Base-by-base conservation (phyloP, 805 yeast genomes). In the Pichia heedii region DNA sequence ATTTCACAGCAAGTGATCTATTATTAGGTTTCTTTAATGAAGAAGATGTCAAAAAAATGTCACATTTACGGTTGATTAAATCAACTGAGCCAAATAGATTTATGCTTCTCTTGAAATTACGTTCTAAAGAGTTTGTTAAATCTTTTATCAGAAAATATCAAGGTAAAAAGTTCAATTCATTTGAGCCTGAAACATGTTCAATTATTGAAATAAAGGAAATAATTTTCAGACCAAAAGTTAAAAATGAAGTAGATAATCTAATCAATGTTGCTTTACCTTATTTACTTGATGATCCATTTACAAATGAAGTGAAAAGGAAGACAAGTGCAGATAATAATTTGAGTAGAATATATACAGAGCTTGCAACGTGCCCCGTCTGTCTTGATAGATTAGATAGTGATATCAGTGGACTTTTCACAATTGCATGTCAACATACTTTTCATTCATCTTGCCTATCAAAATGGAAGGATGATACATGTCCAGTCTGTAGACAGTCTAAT, bases 281-380 rank as follows among this genome's bases (percentile, higher is more conserved):
- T 55, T 58, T 84, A 26, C 59, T 83, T 44, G 75, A 73, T 33
- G 94, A 84, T 54, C 90, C 94, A 2, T 84, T 84, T 53, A 82
- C 89, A 0, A 51, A 22, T 37, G 22, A 36, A 10, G 13, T 9
- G 13, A 20, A 42, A 8, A 22, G n/a, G 6, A 34, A 21, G 15
- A 18, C 12, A 8, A 36, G 22, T 6, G 18, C 34, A 8, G 16
- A 36, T 4, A 27, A 36, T 26, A 18, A 43, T 54, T 16, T 54
- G 65, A 5, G 62, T 71, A 22, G 43, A 16, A 21, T 8, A 10
- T 50, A 52, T 26, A 39, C 56, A 3, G 96, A 88, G 58, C 67
- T 88, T 26, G 96, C 97, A 0, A 84, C 93, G 0, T 88, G 97
- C 56, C 96, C 96, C 0, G 96, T 88, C 0, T 88, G 97, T 56